phyloP scores from a whole-genome alignment of 2,329 filamentous ascomycete genomes.

The Claviceps sp. region DNA sequence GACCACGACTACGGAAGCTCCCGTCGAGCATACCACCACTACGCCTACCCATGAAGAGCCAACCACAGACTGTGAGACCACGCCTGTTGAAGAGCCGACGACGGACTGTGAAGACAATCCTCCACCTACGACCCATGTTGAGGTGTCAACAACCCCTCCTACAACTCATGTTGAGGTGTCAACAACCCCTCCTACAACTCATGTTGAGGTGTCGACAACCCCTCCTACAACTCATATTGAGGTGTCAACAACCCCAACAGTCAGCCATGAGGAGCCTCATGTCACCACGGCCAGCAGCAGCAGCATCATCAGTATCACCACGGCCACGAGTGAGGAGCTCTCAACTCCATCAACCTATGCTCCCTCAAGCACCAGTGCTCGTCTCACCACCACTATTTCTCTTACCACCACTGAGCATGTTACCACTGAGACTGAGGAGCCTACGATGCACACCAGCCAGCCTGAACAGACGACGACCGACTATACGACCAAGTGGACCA shows the following conservation, averaged over 20 bases:
- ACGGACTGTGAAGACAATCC: background rate
- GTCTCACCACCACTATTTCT: slow-evolving; percentile 2
- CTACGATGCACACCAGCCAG: slow-evolving; percentile 6
- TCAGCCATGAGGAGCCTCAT: background rate
- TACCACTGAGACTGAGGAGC: slow-evolving; percentile 2
- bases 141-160: background rate
- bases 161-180: background rate
- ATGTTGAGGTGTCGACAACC: background rate
- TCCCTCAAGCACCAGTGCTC: slow-evolving; percentile 3
- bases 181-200: background rate
- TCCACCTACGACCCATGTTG: background rate
- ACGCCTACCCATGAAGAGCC: slow-evolving; percentile 5
- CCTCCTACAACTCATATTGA: background rate
- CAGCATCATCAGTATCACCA: background rate
- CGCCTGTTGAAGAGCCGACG: background rate
- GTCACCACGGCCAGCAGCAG: background rate
- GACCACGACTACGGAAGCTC: slow-evolving; percentile 3
- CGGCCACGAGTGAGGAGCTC: slow-evolving; percentile 1
- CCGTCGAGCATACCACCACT: background rate
- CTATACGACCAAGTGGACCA: slow-evolving; percentile 13
- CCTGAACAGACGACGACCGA: slow-evolving; percentile 3
- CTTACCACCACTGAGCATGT: slow-evolving; percentile 1
- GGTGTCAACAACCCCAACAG: background rate
- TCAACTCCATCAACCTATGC: slow-evolving; percentile 5
- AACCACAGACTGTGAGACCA: slow-evolving; percentile 2